Evolutionary conservation across 2,329 filamentous ascomycete genomes (phyloP).

Genomic region (Penicillium sp.): DNA sequence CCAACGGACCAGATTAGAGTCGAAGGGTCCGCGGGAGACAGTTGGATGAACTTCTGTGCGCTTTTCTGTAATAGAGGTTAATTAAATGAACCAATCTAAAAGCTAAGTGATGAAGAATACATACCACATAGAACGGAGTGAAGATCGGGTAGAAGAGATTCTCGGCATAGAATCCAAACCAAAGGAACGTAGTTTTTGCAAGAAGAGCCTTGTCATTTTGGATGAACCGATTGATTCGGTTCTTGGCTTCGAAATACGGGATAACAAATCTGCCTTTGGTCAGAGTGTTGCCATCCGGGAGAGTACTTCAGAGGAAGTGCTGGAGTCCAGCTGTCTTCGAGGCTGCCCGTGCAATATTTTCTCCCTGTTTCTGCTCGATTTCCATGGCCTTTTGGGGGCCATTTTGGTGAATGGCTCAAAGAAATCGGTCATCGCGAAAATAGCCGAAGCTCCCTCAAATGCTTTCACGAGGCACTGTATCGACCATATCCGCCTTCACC

Average conservation of each 20-base stretch:
- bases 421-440: conserved; percentile 47
- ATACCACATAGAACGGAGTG: background rate
- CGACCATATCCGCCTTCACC: conserved; percentile 18
- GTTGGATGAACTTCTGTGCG: background rate
- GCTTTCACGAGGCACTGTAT: conserved; percentile 3
- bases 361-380: conserved; percentile 42
- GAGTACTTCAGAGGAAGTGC: conserved; percentile 51
- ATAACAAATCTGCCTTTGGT: conserved; percentile 32
- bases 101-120: background rate
- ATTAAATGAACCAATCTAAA: no score
- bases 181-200: background rate
- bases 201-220: background rate
- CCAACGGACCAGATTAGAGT: background rate
- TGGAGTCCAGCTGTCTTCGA: conserved; percentile 37
- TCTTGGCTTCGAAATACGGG: conserved; percentile 49
- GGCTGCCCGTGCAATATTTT: conserved; percentile 47
- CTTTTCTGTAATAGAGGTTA: background rate
- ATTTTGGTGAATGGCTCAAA: conserved; percentile 36
- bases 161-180: background rate
- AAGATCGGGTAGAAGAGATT: background rate
- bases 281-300: conserved; percentile 34
- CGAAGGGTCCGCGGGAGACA: background rate
- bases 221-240: conserved; percentile 43
- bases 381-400: conserved; percentile 36
- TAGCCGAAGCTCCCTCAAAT: conserved; percentile 11